Evolutionary conservation across 805 yeast species (phyloP).

Genomic region (Starmerella tilneyi): DNA sequence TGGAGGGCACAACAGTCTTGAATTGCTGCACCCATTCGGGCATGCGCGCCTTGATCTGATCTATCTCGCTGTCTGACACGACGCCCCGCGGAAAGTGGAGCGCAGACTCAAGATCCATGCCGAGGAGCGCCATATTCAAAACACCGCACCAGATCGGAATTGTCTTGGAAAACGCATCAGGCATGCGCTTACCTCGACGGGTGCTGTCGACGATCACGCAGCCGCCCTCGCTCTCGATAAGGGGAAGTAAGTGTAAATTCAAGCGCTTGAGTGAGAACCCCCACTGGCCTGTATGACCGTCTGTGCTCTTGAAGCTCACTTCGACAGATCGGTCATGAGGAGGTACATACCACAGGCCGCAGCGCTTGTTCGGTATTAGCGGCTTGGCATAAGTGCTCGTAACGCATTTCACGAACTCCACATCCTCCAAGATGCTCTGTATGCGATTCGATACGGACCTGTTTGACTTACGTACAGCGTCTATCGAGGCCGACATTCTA

Average conservation of each 20-base stretch:
- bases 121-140: slow-evolving; percentile 46
- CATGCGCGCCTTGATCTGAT: slow-evolving; percentile 40
- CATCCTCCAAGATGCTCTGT: slow-evolving; percentile 61
- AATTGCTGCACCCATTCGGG: slow-evolving; percentile 43
- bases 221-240: slow-evolving; percentile 36
- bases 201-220: slow-evolving; percentile 70
- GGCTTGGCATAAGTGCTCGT: slow-evolving; percentile 30
- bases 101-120: slow-evolving; percentile 29
- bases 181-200: slow-evolving; percentile 70
- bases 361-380: slow-evolving; percentile 61
- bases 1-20: slow-evolving; percentile 33
- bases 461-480: slow-evolving; percentile 35
- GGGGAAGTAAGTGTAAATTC: slow-evolving; percentile 57
- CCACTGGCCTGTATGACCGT: slow-evolving; percentile 82
- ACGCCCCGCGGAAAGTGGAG: slow-evolving; percentile 40
- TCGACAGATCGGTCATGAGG: slow-evolving; percentile 37
- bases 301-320: slow-evolving; percentile 80
- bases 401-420: slow-evolving; percentile 41
- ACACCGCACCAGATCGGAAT: slow-evolving; percentile 89
- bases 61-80: slow-evolving; percentile 48
- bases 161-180: slow-evolving; percentile 80
- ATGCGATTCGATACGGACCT: slow-evolving; percentile 38
- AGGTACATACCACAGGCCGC: slow-evolving; percentile 76
- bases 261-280: slow-evolving; percentile 60
- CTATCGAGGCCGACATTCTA: slow-evolving; percentile 6